phyloP scores from a whole-genome alignment of 2,329 filamentous ascomycete species.

The Colletotrichum musae region DNA sequence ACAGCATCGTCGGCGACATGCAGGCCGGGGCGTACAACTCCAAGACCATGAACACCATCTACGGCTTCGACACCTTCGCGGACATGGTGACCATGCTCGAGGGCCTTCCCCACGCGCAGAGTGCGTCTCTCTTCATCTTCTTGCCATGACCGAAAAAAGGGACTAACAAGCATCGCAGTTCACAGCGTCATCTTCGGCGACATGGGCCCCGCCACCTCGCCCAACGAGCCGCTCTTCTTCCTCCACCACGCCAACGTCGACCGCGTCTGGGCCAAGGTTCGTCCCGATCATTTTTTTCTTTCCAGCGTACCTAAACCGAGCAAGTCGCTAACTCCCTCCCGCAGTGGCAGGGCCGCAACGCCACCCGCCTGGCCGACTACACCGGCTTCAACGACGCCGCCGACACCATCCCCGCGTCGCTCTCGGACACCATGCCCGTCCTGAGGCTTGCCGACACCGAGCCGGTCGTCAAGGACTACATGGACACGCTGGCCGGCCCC shows the following conservation, averaged over 20 bases:
- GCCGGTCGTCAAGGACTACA: constrained; percentile 42
- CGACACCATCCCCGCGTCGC: constrained; percentile 20
- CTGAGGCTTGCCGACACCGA: constrained; percentile 36
- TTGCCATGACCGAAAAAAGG: neutral
- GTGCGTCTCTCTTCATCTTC: constrained; percentile 15
- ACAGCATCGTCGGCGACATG: constrained; percentile 42
- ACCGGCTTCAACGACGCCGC: constrained; percentile 35
- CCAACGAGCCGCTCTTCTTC: constrained; percentile 49
- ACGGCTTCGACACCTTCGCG: constrained; percentile 37
- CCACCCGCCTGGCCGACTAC: constrained; percentile 41
- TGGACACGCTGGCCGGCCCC: constrained; percentile 40
- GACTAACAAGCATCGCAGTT: constrained; percentile 20
- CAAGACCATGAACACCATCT: constrained; percentile 38
- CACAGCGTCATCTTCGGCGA: constrained; percentile 45
- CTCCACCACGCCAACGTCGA: constrained; percentile 50
- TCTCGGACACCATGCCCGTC: constrained; percentile 39
- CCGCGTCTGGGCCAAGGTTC: constrained; percentile 44
- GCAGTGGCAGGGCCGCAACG: constrained; percentile 43
- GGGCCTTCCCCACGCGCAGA: constrained; percentile 41
- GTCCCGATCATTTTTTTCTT: neutral
- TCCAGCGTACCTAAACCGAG: too few species aligned
- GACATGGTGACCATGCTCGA: constrained; percentile 41
- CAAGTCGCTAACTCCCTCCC: constrained; percentile 4
- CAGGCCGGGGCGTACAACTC: constrained; percentile 39
- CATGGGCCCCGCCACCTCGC: constrained; percentile 46